Evolutionary conservation across 179 eudicot species (phyloP).

Genomic region (Carnegiea gigantea): DNA sequence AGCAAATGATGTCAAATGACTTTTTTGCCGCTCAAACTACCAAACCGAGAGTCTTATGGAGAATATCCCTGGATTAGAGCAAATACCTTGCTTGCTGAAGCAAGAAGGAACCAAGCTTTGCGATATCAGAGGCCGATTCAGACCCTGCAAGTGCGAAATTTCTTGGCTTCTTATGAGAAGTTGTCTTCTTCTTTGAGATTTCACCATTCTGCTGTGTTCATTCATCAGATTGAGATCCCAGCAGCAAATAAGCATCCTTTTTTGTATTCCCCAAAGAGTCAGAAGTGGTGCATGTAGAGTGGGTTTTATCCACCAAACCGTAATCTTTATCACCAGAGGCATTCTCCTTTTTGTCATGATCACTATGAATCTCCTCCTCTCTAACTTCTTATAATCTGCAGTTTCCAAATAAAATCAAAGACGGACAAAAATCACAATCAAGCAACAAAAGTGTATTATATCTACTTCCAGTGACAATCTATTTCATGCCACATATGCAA

Average conservation of each 20-base stretch:
- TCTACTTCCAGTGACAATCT: conserved; percentile 4
- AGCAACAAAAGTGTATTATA: not conserved
- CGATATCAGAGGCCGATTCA: conserved; percentile 50
- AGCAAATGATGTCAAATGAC: conserved; percentile 55
- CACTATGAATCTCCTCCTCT: conserved; percentile 33
- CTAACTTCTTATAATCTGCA: conserved; percentile 59
- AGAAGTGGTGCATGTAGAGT: conserved; percentile 34
- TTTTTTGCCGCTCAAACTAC: conserved; percentile 74
- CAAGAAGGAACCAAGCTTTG: conserved; percentile 79
- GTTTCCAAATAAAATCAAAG: conserved; percentile 16
- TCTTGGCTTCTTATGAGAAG: conserved; percentile 43
- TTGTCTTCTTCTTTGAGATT: conserved; percentile 35
- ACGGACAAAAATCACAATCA: no score
- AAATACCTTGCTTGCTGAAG: conserved; percentile 92
- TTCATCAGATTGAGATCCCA: no score
- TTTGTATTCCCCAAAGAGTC: conserved; percentile 33
- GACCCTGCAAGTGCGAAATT: conserved; percentile 29
- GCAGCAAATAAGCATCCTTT: not conserved
- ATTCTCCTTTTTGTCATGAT: conserved; percentile 46
- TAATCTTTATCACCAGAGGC: conserved; percentile 25
- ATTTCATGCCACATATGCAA: not conserved
- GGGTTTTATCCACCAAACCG: conserved; percentile 29
- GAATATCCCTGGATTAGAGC: conserved; percentile 79
- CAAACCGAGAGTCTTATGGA: conserved; percentile 72
- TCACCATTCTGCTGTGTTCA: conserved; percentile 26